Evolutionary conservation across 176 grass and related monocot genomes (phyloP).

Genomic region (Bolboschoenus planiculmis): DNA sequence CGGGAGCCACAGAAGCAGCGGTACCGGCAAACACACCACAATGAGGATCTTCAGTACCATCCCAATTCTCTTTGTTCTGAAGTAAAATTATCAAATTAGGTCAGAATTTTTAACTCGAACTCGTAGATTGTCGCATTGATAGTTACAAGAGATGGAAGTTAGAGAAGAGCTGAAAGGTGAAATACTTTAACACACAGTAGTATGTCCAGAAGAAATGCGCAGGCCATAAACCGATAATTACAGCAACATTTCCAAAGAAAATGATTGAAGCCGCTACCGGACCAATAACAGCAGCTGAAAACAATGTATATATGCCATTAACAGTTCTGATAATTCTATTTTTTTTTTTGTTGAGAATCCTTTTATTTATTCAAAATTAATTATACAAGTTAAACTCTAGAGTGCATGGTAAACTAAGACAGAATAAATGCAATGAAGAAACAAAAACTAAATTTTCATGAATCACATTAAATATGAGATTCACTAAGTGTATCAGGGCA

Average conservation of each 20-base stretch:
- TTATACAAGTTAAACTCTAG: neutral
- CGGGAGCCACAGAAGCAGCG: slow-evolving; percentile 43
- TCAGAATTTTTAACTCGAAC: neutral
- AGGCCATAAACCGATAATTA: slow-evolving; percentile 66
- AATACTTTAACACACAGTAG: slow-evolving; percentile 67
- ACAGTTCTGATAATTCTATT: neutral
- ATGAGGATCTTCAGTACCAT: slow-evolving; percentile 52
- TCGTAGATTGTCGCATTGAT: neutral
- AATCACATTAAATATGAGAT: neutral
- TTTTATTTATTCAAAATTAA: neutral
- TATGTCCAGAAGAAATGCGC: slow-evolving; percentile 90
- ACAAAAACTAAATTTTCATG: neutral
- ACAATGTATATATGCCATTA: neutral
- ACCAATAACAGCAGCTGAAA: slow-evolving; percentile 48
- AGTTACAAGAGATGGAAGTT: neutral
- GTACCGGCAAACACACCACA: slow-evolving; percentile 30
- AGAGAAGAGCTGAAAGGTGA: neutral
- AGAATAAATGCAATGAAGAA: neutral
- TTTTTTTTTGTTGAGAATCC: neutral
- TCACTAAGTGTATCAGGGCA: neutral
- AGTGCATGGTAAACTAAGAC: neutral
- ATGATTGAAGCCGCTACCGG: slow-evolving; percentile 34
- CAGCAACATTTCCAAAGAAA: slow-evolving; percentile 48
- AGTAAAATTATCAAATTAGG: neutral
- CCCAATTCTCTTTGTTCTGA: slow-evolving; percentile 62